Evolutionary conservation across 345 rosid genomes (phyloP), one percentile per base, ranked within the genome.

Genomic region (Brassica juncea): DNA sequence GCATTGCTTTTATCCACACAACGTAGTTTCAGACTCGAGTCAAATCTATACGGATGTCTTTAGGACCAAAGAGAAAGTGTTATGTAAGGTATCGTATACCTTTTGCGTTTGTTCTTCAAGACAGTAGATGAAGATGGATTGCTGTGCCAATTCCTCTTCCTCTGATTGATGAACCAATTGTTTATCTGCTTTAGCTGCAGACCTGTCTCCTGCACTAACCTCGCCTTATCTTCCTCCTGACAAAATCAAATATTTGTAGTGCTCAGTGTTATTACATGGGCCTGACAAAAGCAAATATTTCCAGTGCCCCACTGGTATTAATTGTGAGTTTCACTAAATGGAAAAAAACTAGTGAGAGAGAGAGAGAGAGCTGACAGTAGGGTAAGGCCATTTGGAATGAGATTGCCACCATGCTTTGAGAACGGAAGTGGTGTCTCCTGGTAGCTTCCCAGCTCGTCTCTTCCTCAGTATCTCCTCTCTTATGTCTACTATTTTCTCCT

Each of bases 321-420:
- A 19, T 19, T 19, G 19, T 19, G 19, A 19, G 25, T 23, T 23
- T 23, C 32, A 30, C 32, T 30, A 30, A 30, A 30, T 30, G 32
- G 32, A 30, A 30, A 4, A 30, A 30, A 30, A 30, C 32, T 30
- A 30, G 0, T 30, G 32, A 30, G 32, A 39, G 15, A 65, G 15
- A 74, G 9, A 42, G 27, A 35, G 65, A 60, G 76, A 74, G 77
- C 93, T 82, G 77, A 96, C 99, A n/a, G 98, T 96, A 52, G 99
- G 99, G 72, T 96, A 92, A 47, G 99, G 99, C 99, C 98, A 96
- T 82, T 96, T 93, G 6, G 95, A 83, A 84, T 96, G 99, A 31
- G 97, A 80, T 79, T 90, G 99, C 99, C 99, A 96, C 99, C 99
- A 93, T 19, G 90, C 61, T 86, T 93, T 96, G 2, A 96, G 78